Evolutionary conservation across 495 filamentous ascomycete genomes (phyloP), one percentile per base, ranked within the genome.

Genomic region (Niebla homalea): DNA sequence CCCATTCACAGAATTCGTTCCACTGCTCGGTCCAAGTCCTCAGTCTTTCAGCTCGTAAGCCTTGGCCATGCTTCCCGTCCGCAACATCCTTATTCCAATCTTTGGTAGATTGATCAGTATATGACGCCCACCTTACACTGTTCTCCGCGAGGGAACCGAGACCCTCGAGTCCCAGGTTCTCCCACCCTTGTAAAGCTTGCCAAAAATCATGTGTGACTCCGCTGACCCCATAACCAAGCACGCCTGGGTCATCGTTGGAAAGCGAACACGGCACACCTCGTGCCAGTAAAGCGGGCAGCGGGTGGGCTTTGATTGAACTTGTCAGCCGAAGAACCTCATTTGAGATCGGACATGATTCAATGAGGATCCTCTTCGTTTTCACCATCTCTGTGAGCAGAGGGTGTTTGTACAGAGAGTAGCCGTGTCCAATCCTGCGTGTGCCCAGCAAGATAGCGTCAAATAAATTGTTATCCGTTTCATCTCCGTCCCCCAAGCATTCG

Each of bases 1-100:
- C 69, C 89, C 89, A 97, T 46, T 86, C 71, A 63, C 89, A 96
- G 60, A 94, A 98, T 53, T 75, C 70, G 68, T 98, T 92, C 80
- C 90, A 96, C 43, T 83, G 75, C 40, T 72, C 64, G 38, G 72
- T 74, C 84, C 88, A 96, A 59, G 90, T 73, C 62, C 74, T 77
- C 67, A 97, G 61, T 45, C 83, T 75, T 51, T 77, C 53, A 2
- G 84, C 83, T 62, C 89, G 81, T 18, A 82, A 50, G 0, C 87
- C 83, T 47, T 72, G 70, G n/a, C 89, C 92, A 54, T 83, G 63
- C 19, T 81, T 77, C 2, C 85, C 89, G 45, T 83, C 78, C 46
- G 75, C 77, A 43, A 95, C 73, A 37, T 79, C 87, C 32, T 72
- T 67, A 36, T 71, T 64, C 84, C 89, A 95, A 46, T 80, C 75